Base-by-base conservation (phyloP, 2,329 filamentous ascomycete species). In the Cladophialophora exuberans region DNA sequence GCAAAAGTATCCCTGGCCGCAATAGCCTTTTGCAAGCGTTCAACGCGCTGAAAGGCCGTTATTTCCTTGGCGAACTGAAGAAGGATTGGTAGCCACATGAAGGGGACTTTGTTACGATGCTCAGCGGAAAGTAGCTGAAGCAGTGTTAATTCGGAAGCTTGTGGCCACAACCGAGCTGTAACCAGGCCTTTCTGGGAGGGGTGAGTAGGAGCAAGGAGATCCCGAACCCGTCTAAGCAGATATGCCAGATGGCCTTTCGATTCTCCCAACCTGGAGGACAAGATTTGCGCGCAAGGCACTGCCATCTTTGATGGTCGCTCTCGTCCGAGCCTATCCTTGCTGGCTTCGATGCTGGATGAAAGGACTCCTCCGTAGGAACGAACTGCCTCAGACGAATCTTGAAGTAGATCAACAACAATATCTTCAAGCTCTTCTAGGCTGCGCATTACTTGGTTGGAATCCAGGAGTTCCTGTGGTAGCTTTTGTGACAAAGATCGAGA, bases 31-130 rank as follows among this genome's bases (percentile, higher is more conserved):
- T 64, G 54, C 1, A 72, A 63, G 18, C 69, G 62, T 31, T 63
- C 56, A 9, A 65, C 63, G 6, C 67, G 63, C 52, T 73, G 71
- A 1, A 69, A 43, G 0, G 50, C 45, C 2, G 68, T 64, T 10
- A 72, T 66, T 7, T 67, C 63, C 13, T 59, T 11, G 1, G 65
- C 70, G 48, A 68, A 68, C 0, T 44, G 26, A 28, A 67, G 49
- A 2, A 70, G 52, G 23, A 58, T 53, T 1, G 25, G 1, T 39
- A 65, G 62, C 66, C 65, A 69, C 7, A 3, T 9, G 10, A 1
- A 13, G 3, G 22, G 57, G 11, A 31, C 63, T 15, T 25, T 15
- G 6, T 13, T n/a, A 17, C 62, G 58, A 23, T 61, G 38, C 7
- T 60, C 26, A 3, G 54, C 57, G 1, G 59, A 57, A 4, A 70